Percentiles rank a stretch among this genome's conserved stretches.
These are phyloP conservation scores for Ottelia alismoides DNA, from an alignment of 106 monocot species.

Conservation along the genomic window DNA sequence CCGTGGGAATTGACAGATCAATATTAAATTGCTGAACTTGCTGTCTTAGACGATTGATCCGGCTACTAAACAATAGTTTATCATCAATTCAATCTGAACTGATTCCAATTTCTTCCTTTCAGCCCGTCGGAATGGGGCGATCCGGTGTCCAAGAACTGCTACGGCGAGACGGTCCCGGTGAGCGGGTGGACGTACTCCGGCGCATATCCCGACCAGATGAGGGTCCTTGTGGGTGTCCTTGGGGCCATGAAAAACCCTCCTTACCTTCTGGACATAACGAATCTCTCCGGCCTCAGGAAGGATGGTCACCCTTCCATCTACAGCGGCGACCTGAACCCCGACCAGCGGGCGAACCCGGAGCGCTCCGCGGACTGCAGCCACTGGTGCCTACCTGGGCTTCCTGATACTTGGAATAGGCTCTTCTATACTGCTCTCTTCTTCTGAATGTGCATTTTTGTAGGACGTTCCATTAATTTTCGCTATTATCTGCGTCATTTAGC, in stretches of 20 bases:
- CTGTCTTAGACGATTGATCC: no score
- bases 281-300: constrained; percentile 63
- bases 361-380: constrained; percentile 85
- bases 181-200: constrained; percentile 8
- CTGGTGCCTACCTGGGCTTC: constrained; percentile 92
- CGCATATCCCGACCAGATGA: constrained; percentile 35
- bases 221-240: constrained; percentile 28
- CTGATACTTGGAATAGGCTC: constrained; percentile 86
- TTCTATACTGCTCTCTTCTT: constrained; percentile 67
- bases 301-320: constrained; percentile 86
- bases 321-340: constrained; percentile 51
- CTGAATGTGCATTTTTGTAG: no score
- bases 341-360: constrained; percentile 60
- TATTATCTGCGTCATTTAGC: no score
- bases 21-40: no score
- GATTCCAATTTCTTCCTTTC: no score
- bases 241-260: constrained; percentile 39
- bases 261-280: constrained; percentile 53
- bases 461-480: no score
- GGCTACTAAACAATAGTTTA: no score
- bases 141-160: constrained; percentile 19
- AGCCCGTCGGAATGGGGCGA: constrained; percentile 22
- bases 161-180: constrained; percentile 15
- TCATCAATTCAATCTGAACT: no score
- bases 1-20: no score